phyloP scores from a whole-genome alignment of 2,329 filamentous ascomycete species.

The Hypoxylon sp. region DNA sequence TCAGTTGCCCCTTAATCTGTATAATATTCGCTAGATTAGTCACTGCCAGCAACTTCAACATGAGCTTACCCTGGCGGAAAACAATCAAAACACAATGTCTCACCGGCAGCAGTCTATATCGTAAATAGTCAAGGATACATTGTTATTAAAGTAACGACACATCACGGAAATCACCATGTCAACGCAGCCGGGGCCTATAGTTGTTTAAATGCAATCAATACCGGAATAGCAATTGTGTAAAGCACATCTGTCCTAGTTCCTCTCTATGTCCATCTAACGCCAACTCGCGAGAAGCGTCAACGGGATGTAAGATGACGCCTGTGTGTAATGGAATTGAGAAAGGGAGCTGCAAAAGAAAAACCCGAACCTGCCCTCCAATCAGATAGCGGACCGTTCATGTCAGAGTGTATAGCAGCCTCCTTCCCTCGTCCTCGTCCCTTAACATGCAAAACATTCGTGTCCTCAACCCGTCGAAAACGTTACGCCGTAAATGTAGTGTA shows the following conservation, averaged over 20 bases:
- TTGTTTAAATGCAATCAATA: conserved; percentile 38
- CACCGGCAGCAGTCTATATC: background rate
- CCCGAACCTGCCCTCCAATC: conserved; percentile 25
- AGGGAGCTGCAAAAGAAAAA: conserved; percentile 23
- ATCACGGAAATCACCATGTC: background rate
- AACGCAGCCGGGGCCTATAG: background rate
- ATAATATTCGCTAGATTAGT: background rate
- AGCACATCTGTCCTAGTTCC: conserved; percentile 49
- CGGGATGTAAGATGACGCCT: conserved; percentile 26
- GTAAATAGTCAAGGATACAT: conserved; percentile 1
- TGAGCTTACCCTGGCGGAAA: background rate
- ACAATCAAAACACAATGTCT: conserved; percentile 5
- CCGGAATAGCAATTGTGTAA: conserved; percentile 44
- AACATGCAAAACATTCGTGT: conserved; percentile 49
- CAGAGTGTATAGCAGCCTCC: conserved; percentile 33
- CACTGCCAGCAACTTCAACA: background rate
- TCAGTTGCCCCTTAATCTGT: conserved; percentile 1
- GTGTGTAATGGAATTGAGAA: conserved; percentile 28
- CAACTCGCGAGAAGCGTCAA: conserved; percentile 50
- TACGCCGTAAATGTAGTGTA: conserved; percentile 53
- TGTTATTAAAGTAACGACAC: background rate
- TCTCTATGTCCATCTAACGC: conserved; percentile 56
- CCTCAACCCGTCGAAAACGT: conserved; percentile 48
- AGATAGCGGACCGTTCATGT: conserved; percentile 37
- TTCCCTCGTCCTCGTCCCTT: conserved; percentile 37